Evolutionary conservation across 768 basidiomycete species (phyloP), one percentile per base, ranked within the genome.

Genomic region (Tulasnella sp.): DNA sequence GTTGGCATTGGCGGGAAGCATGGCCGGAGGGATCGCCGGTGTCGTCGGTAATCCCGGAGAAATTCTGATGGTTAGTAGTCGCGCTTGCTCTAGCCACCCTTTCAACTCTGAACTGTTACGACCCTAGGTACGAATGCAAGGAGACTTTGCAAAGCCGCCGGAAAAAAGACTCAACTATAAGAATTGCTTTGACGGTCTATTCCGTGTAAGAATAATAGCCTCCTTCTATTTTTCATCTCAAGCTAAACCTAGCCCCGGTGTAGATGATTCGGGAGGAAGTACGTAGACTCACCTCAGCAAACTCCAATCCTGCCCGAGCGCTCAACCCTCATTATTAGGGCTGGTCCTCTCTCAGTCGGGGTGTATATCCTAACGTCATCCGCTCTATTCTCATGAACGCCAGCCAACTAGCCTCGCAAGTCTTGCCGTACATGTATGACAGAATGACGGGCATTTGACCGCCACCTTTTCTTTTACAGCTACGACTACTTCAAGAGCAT

Each of bases 401-500:
- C 72, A 93, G 91, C 85, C 95, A 97, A 83, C 90, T 96, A 35
- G 95, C 94, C 0, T 94, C 94, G 90, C 94, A 83, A 83, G 92
- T 86, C 5, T 67, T 18, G 55, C 10, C 46, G 42, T 67, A 39
- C 73, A 35, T 6, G n/a, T 23, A 46, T 75, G 61, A 32, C 70
- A 29, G 40, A 37, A 32, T 26, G 39, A 73, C 11, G 29, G 29
- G 15, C 35, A 32, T 39, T 15, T 70, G 39, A 35, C 37, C 78
- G 40, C 23, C 44, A 13, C 46, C 48, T 32, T 16, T 26, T 4
- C 48, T 32, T 16, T 26, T 4, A 5, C 77, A 94, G 92, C 15
- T 97, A 97, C 82, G 95, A 97, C 83, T 94, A 93, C 83, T 95
- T 95, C 89, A 97, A 97, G 84, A 87, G 91, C 3, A 91, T 94